These are phyloP conservation scores for Acanthamoeba sp. DNA, from an alignment of 208 protist genomes.

Conservation along the genomic window DNA sequence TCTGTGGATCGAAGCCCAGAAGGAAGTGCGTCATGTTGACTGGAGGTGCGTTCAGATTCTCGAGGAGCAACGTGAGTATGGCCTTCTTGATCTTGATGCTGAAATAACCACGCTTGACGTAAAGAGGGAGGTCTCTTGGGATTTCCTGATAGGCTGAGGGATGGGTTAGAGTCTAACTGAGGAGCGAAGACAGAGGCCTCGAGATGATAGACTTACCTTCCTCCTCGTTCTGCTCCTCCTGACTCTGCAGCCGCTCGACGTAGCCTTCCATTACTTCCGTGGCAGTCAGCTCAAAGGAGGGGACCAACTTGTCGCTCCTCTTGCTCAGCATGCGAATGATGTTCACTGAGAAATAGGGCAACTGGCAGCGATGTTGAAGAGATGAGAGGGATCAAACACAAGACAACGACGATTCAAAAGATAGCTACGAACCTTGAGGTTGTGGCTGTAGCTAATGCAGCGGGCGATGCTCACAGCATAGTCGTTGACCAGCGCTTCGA, in stretches of 20 bases:
- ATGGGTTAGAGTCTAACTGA: background rate
- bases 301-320: slow-evolving; percentile 43
- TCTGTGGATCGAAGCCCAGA: slow-evolving; percentile 33
- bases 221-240: background rate
- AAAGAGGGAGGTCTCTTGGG: background rate
- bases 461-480: slow-evolving; percentile 36
- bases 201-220: background rate
- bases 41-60: slow-evolving; percentile 20
- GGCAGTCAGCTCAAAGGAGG: background rate
- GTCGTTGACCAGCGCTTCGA: slow-evolving; percentile 38
- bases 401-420: background rate
- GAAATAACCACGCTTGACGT: background rate
- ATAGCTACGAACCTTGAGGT: slow-evolving; percentile 15
- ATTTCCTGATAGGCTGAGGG: background rate
- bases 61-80: slow-evolving; percentile 44
- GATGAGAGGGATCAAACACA: background rate
- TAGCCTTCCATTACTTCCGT: slow-evolving; percentile 41
- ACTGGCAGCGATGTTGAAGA: background rate
- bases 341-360: slow-evolving; percentile 43
- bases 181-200: background rate
- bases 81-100: slow-evolving; percentile 54
- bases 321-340: slow-evolving; percentile 51
- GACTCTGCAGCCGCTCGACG: background rate
- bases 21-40: slow-evolving; percentile 70
- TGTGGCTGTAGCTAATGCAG: slow-evolving; percentile 52